These are phyloP conservation scores for Microthlaspi erraticum DNA, from an alignment of 345 rosid species.

Conservation along the genomic window DNA sequence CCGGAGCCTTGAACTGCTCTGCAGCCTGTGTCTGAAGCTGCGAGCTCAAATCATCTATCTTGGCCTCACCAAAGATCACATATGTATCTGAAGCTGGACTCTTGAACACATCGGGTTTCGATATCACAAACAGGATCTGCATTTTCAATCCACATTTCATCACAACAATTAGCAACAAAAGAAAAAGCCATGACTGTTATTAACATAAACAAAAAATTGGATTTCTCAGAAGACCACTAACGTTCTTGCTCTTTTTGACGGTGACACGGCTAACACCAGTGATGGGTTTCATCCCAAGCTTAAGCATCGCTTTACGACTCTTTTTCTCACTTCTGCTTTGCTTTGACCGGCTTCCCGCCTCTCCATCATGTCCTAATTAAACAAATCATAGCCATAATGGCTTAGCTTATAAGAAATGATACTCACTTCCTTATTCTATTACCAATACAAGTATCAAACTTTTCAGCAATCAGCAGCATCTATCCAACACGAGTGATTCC, in stretches of 20 bases:
- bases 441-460: constrained; percentile 14
- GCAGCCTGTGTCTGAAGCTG: constrained; percentile 88
- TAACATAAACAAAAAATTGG: not conserved
- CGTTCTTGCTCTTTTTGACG: constrained; percentile 85
- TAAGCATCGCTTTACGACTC: constrained; percentile 88
- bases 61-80: constrained; percentile 84
- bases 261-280: constrained; percentile 85
- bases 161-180: not conserved
- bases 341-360: constrained; percentile 64
- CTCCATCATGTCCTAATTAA: constrained; percentile 55
- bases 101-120: constrained; percentile 91
- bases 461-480: constrained; percentile 1
- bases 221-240: constrained; percentile 36
- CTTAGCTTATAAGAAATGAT: constrained; percentile 6
- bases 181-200: not conserved
- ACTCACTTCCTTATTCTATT: constrained; percentile 4
- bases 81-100: constrained; percentile 87
- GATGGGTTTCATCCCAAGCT: constrained; percentile 88
- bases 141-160: constrained; percentile 12
- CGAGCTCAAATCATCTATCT: constrained; percentile 89
- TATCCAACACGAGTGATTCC: not conserved
- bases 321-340: constrained; percentile 94
- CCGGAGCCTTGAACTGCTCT: constrained; percentile 82
- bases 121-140: constrained; percentile 80
- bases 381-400: constrained; percentile 19